Percentiles rank a stretch among this genome's conserved stretches.
These are phyloP conservation scores for Debaryomyces sp. DNA, from an alignment of 1,139 yeast species.

Conservation along the genomic window DNA sequence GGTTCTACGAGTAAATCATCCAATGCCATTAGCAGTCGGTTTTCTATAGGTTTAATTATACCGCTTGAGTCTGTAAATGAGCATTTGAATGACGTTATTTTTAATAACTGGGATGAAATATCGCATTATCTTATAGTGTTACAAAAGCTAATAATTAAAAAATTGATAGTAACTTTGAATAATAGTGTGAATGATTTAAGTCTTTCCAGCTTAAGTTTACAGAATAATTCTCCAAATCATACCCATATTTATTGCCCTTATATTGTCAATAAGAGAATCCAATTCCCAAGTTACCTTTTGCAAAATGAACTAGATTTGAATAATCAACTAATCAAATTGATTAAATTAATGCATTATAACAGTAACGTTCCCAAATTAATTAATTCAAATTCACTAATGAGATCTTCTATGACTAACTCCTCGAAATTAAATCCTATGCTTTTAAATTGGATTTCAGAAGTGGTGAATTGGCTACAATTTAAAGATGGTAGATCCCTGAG, in stretches of 20 bases:
- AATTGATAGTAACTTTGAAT: constrained; percentile 31
- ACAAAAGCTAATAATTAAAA: constrained; percentile 41
- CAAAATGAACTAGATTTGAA: constrained; percentile 48
- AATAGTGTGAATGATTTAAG: constrained; percentile 5
- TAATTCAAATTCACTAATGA: constrained; percentile 37
- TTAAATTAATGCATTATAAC: constrained; percentile 42
- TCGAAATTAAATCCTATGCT: constrained; percentile 27
- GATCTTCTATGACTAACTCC: constrained; percentile 16
- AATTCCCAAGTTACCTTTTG: constrained; percentile 38
- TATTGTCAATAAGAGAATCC: constrained; percentile 40
- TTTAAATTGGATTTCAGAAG: constrained; percentile 59
- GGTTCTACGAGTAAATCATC: constrained; percentile 14
- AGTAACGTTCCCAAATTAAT: constrained; percentile 51
- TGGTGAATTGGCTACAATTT: constrained; percentile 62
- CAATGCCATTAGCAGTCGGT: constrained; percentile 35
- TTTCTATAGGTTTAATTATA: constrained; percentile 51
- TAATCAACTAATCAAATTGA: constrained; percentile 34
- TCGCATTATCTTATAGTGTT: constrained; percentile 41
- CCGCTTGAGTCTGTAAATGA: constrained; percentile 40
- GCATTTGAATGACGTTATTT: constrained; percentile 41
- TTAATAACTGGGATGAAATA: constrained; percentile 54
- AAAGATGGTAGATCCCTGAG: constrained; percentile 49
- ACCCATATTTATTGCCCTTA: constrained; percentile 21
- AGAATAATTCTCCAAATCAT: constrained; percentile 1
- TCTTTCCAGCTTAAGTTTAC: not conserved